Evolutionary conservation across 768 basidiomycete species (phyloP).

Genomic region (Lyophyllum decastes): DNA sequence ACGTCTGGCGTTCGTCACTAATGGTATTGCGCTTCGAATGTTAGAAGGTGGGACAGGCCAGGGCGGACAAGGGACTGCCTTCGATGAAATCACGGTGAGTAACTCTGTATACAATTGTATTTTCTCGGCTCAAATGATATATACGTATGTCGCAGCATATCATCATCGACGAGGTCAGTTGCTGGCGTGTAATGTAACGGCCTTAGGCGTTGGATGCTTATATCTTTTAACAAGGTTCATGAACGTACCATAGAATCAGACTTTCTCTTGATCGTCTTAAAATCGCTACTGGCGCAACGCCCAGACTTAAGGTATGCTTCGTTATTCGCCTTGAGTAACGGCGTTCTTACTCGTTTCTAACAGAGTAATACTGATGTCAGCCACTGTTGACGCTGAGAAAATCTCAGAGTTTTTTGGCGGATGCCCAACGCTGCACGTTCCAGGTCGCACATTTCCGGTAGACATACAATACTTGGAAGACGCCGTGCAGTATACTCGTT

Average conservation of each 20-base stretch:
- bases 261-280: conserved; percentile 92
- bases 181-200: neutral
- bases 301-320: conserved; percentile 77
- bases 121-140: conserved; percentile 4
- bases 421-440: conserved; percentile 83
- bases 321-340: neutral
- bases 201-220: neutral
- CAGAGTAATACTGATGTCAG: conserved; percentile 95
- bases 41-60: conserved; percentile 81
- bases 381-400: conserved; percentile 91
- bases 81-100: conserved; percentile 92
- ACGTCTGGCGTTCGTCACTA: conserved; percentile 82
- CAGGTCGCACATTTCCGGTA: conserved; percentile 95
- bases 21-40: conserved; percentile 96
- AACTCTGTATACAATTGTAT: neutral
- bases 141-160: conserved; percentile 63
- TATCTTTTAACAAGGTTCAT: conserved; percentile 64
- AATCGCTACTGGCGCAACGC: conserved; percentile 73
- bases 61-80: conserved; percentile 72
- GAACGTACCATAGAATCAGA: conserved; percentile 97
- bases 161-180: conserved; percentile 86
- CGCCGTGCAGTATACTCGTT: conserved; percentile 78
- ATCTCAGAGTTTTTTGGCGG: conserved; percentile 87
- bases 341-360: conserved; percentile 1
- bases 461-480: conserved; percentile 87